Base-by-base conservation (phyloP, 1,139 yeast species). In the Debaryomyces robertsiae region DNA sequence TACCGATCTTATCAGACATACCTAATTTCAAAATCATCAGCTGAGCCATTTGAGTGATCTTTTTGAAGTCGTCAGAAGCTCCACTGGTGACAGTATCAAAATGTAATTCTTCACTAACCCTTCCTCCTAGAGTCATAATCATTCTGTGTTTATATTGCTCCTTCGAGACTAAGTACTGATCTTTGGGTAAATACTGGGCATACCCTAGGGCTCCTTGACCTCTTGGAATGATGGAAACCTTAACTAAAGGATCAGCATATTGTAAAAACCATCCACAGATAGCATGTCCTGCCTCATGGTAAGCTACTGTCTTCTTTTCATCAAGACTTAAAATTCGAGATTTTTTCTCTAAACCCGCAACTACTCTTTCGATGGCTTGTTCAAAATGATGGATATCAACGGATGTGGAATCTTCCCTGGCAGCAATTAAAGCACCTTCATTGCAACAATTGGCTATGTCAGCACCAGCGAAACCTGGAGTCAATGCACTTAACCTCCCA, bases 401-500 rank as follows among this genome's bases (percentile, higher is more conserved):
- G 16, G 73, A 61, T 1, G 63, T 58, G 4, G 82, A 78, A 53
- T 82, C 79, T 45, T 73, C 73, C 61, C 94, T 75, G 1, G 93
- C 93, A 13, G 93, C 93, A 55, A 84, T 82, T 52, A 85, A 73
- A 2, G 93, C 93, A 45, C 91, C 91, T 61, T 85, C 94, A 53
- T 85, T 85, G 63, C 90, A 84, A 51, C 84, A 84, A 57, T 85
- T 85, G 38, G 94, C 90, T 59, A 85, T 85, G 60, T 85, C 94
- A 27, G 94, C 94, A 61, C 94, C 94, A 1, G 90, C 81, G 59
- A 85, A 85, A 0, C 94, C 94, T 1, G 94, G 93, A 1, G 94
- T 85, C 55, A 85, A 70, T 2, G 91, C 88, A 37, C 89, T 83
- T 47, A 85, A 69, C 58, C 88, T 75, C 35, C 90, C 90, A 30